These are phyloP conservation scores for Purshia tridentata DNA, from an alignment of 306 rosid genomes.

Conservation along the genomic window DNA sequence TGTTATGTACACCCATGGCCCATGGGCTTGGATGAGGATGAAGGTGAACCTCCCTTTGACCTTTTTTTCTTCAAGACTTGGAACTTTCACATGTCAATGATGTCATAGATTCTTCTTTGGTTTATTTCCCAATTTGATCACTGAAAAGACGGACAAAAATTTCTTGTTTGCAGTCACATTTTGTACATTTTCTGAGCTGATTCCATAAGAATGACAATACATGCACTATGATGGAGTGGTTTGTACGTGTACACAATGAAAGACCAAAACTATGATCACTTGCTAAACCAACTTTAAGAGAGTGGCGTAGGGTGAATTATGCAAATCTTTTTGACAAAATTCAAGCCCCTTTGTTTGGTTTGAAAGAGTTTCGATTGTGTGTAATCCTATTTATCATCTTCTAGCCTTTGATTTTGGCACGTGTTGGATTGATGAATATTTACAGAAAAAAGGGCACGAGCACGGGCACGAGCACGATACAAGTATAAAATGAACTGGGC, in stretches of 20 bases:
- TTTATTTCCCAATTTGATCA: not conserved
- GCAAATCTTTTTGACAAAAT: no score
- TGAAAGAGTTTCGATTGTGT: no score
- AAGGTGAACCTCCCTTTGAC: not conserved
- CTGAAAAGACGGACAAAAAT: not conserved
- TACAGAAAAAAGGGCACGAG: no score
- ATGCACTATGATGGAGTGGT: not conserved
- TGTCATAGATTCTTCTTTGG: not conserved
- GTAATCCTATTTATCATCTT: no score
- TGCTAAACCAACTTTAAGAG: not conserved
- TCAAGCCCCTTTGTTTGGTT: no score
- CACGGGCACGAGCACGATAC: no score
- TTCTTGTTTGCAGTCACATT: not conserved
- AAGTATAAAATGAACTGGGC: no score
- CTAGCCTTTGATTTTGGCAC: no score
- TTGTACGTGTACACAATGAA: not conserved
- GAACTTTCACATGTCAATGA: conserved; percentile 5
- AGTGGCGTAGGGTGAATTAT: no score
- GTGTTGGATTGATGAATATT: no score
- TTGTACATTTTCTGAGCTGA: not conserved
- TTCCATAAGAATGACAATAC: not conserved
- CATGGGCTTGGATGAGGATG: conserved; percentile 10
- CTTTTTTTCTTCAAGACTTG: not conserved
- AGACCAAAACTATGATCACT: not conserved
- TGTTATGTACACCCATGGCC: not conserved